phyloP scores from a whole-genome alignment of 176 grass and related monocot species.

The Cenchrus fungigraminus region DNA sequence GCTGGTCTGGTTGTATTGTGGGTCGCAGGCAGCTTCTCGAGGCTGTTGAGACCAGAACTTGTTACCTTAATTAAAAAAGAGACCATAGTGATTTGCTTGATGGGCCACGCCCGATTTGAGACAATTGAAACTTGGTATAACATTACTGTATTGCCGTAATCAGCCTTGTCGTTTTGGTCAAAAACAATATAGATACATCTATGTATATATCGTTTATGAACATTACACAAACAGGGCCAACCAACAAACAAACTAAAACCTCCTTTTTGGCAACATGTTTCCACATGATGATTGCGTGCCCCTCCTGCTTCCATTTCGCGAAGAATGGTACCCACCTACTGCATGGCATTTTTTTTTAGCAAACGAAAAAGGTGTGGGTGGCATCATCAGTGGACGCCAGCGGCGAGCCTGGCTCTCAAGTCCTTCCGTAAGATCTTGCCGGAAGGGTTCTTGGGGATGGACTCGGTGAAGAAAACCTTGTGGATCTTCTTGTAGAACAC shows the following conservation, averaged over 20 bases:
- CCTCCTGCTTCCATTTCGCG: conserved; percentile 36
- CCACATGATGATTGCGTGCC: conserved; percentile 1
- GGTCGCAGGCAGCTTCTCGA: no score
- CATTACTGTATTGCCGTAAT: conserved; percentile 32
- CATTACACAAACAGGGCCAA: conserved; percentile 49
- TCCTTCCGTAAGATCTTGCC: conserved; percentile 99
- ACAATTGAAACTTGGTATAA: conserved; percentile 22
- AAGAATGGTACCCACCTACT: conserved; percentile 36
- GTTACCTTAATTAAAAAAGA: no score
- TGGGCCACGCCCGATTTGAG: not conserved
- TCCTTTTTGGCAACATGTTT: conserved; percentile 25
- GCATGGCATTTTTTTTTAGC: conserved; percentile 30
- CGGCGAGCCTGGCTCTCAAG: conserved; percentile 81
- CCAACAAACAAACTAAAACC: conserved; percentile 52
- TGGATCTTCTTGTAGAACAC: conserved; percentile 94
- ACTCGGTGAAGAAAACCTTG: conserved; percentile 85
- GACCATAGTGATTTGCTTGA: no score
- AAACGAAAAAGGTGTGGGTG: not conserved
- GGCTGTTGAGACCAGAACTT: no score
- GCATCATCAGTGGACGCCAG: conserved; percentile 34
- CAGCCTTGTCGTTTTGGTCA: conserved; percentile 48
- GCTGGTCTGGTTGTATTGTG: no score
- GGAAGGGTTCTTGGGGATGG: conserved; percentile 87
- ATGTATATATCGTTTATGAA: conserved; percentile 10
- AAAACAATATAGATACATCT: conserved; percentile 33